Evolutionary conservation across 768 basidiomycete genomes (phyloP).

Genomic region (Trametes gibbosa): DNA sequence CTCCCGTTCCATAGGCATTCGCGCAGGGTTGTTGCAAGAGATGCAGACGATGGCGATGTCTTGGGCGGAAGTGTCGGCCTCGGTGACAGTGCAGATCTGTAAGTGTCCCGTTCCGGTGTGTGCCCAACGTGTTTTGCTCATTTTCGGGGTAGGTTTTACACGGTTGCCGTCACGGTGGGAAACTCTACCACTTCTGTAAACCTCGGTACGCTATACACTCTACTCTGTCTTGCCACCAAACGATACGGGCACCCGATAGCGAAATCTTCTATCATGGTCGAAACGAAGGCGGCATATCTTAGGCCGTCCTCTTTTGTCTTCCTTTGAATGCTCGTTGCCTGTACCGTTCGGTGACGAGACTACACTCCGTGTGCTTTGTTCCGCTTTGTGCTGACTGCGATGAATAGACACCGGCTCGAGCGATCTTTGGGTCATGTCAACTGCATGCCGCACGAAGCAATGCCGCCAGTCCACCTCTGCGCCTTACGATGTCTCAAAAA

Average conservation of each 20-base stretch:
- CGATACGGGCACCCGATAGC: neutral
- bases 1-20: conserved; percentile 11
- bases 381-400: neutral
- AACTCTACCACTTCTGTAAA: conserved; percentile 52
- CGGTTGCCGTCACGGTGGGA: conserved; percentile 57
- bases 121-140: too few relatives aligned
- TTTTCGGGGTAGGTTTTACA: conserved; percentile 51
- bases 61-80: conserved; percentile 42
- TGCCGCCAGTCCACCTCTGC: conserved; percentile 39
- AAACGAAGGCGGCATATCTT: too few relatives aligned
- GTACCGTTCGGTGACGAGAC: neutral
- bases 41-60: conserved; percentile 12
- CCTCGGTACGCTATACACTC: conserved; percentile 46
- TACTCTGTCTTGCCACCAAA: neutral
- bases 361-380: too few relatives aligned
- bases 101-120: conserved; percentile 24
- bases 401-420: conserved; percentile 71
- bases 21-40: conserved; percentile 12
- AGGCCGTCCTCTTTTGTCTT: too few relatives aligned
- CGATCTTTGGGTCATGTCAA: conserved; percentile 72
- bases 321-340: neutral
- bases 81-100: conserved; percentile 66
- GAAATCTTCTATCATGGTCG: too few relatives aligned
- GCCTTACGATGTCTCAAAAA: conserved; percentile 44
- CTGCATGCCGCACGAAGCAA: conserved; percentile 43